A percentile compares a stretch with the other conserved stretches of the same genome.
phyloP scores from a whole-genome alignment of 1,284 basidiomycete genomes.

The Tilletiaria anomala region DNA sequence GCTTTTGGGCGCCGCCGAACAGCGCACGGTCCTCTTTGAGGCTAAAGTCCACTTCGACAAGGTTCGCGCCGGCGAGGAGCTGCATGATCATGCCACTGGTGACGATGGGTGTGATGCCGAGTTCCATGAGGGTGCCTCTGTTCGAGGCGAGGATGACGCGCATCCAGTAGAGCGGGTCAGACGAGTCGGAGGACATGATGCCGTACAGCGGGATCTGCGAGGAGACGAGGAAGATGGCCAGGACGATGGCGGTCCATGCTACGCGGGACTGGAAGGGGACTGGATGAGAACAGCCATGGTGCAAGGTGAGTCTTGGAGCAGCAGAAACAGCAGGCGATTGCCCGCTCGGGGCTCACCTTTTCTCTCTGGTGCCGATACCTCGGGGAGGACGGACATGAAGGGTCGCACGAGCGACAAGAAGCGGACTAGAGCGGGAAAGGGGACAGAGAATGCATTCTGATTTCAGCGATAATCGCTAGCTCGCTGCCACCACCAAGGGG shows the following conservation, averaged over 20 bases:
- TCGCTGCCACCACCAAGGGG: too few relatives aligned
- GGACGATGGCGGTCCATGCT: constrained; percentile 38
- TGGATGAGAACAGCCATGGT: neutral
- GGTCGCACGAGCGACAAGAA: constrained; percentile 39
- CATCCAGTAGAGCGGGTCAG: constrained; percentile 97
- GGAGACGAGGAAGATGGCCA: constrained; percentile 38
- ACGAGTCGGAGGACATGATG: constrained; percentile 38
- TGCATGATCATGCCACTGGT: constrained; percentile 99
- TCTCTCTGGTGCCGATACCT: constrained; percentile 35
- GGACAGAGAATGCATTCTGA: neutral
- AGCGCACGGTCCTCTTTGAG: constrained; percentile 93
- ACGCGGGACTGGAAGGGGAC: constrained; percentile 35
- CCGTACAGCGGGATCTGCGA: constrained; percentile 39
- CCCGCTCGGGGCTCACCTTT: constrained; percentile 12
- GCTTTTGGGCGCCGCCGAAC: constrained; percentile 92
- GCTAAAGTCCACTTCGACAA: constrained; percentile 93
- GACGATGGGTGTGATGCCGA: constrained; percentile 93
- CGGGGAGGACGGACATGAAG: constrained; percentile 38
- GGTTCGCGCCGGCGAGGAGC: constrained; percentile 86
- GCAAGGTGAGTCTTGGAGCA: neutral
- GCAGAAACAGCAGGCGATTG: neutral
- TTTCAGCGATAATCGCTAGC: too few relatives aligned
- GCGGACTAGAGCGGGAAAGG: constrained; percentile 12
- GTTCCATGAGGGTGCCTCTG: constrained; percentile 95
- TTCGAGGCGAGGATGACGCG: constrained; percentile 97